Base-by-base conservation (phyloP, 306 rosid genomes). In the cucumber (Cucumis sativus) region DNA sequence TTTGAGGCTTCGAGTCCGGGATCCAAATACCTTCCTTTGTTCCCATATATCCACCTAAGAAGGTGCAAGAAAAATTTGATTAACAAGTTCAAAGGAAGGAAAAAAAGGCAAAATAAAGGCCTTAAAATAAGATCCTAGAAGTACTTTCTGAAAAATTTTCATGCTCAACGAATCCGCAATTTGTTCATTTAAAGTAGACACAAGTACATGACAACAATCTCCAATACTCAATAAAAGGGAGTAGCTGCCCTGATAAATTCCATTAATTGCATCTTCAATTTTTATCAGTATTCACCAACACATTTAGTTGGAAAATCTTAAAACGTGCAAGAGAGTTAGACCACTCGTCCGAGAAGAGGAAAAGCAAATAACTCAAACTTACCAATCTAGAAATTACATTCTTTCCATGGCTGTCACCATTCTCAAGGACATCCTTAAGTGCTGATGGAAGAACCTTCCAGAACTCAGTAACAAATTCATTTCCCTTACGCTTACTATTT, bases 401-500 rank as follows among this genome's bases (percentile, higher is more conserved):
- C 80, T 90, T 89, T 80, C 90, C 93, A 57, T 80, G 87, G 37
- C 79, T 92, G 76, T 85, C 92, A 7, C 89, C 93, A 59, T 88
- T 83, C 33, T 82, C 88, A 69, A 79, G 67, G 77, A 89, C 89
- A 80, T 80, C 88, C 80, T 90, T 92, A 76, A 95, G 88, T 8
- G 97, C 96, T 11, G 75, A 51, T 6, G 99, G 97, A 80, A 95
- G 96, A 86, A 92, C 88, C 82, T 88, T 89, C 99, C 92, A 95
- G 87, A 92, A 95, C 81, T 89, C 99, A 0, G 90, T 66, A 74
- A 95, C 96, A 84, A 95, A 95, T 71, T 95, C 99, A 81, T 95
- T 92, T 85, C 99, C 99, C 74, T 95, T 95, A 21, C 92, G 89
- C 85, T 82, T 95, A 81, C 97, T 92, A 82, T 95, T 95, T 86